Evolutionary conservation across 768 basidiomycete genomes (phyloP).

Genomic region (Leccinum longicurvipes): DNA sequence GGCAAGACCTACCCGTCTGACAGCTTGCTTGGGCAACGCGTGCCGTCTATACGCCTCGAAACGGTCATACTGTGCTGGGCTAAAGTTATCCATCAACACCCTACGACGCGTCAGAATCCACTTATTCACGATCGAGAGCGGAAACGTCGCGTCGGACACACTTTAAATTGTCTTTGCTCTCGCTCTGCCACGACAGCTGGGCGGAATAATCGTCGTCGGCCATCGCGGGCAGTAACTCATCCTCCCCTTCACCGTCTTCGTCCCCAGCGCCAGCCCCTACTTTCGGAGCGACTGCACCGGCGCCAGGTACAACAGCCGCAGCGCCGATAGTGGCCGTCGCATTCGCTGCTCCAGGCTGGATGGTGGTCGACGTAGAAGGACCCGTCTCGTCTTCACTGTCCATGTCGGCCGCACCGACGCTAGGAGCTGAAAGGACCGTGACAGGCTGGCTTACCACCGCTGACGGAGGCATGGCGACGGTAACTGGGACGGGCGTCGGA

Average conservation of each 20-base stretch:
- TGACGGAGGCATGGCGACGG: background rate
- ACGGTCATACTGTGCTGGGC: conserved; percentile 78
- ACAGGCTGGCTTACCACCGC: conserved; percentile 9
- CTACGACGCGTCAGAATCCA: conserved; percentile 34
- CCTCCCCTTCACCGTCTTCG: conserved; percentile 70
- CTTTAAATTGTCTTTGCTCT: conserved; percentile 87
- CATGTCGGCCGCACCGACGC: conserved; percentile 4
- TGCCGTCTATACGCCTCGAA: conserved; percentile 87
- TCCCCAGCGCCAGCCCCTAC: conserved; percentile 18
- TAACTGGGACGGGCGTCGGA: conserved; percentile 10
- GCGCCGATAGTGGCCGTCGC: background rate
- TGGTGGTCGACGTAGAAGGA: conserved; percentile 8
- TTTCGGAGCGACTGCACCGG: conserved; percentile 8
- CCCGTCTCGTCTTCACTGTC: conserved; percentile 23
- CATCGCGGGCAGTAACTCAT: conserved; percentile 79
- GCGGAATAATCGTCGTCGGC: conserved; percentile 88
- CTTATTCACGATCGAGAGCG: background rate
- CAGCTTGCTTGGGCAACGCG: conserved; percentile 77
- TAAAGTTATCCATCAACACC: conserved; percentile 87
- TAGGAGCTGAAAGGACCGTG: background rate
- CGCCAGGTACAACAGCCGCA: background rate
- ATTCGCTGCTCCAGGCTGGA: background rate
- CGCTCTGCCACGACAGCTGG: conserved; percentile 78
- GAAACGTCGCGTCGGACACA: conserved; percentile 29
- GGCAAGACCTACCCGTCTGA: conserved; percentile 58